Evolutionary conservation across 2,329 filamentous ascomycete species (phyloP), one percentile per base, ranked within the genome.

Genomic region (Stagonosporopsis cucurbitacearum): DNA sequence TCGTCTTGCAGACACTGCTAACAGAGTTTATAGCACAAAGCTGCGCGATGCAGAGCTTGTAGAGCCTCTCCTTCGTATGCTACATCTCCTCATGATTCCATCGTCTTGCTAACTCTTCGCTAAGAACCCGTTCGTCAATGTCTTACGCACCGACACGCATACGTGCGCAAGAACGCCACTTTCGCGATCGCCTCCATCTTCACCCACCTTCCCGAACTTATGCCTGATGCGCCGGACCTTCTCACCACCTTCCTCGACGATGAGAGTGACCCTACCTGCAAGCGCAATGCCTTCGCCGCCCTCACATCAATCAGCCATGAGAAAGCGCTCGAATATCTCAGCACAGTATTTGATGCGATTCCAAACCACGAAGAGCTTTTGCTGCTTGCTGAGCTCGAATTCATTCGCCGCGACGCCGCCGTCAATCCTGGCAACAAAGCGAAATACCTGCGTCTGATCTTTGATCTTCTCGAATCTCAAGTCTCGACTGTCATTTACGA

Each of bases 111-210:
- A 37, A 68, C 43, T 12, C 13, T 36, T 11, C 17, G 12, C 46
- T 5, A 28, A 75, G 72, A 94, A 36, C 96, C 95, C 15, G 92
- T 93, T 43, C 88, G 95, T 69, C 88, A 88, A 58, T 99, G 95
- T 76, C 87, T 99, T 59, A 93, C 97, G 76, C 93, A 99, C 78
- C 88, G 95, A 63, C 95, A 99, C 76, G 94, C 92, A 55, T 99
- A 99, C 74, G 95, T 99, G 54, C 91, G 95, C 72, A 99, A 99
- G 82, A 98, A 97, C 70, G 94, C 95, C 44, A 95, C 97, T 22
- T 97, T 95, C 77, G 95, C 95, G 23, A 86, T 99, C 59, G 87
- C 95, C 13, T 95, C 92, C 50, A 97, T 99, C 73, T 94, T 88
- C 81, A 87, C 89, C 72, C 92, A 97, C 79, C 94, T 91, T 25